phyloP scores from a whole-genome alignment of 805 yeast genomes.

The Candida maltosa region DNA sequence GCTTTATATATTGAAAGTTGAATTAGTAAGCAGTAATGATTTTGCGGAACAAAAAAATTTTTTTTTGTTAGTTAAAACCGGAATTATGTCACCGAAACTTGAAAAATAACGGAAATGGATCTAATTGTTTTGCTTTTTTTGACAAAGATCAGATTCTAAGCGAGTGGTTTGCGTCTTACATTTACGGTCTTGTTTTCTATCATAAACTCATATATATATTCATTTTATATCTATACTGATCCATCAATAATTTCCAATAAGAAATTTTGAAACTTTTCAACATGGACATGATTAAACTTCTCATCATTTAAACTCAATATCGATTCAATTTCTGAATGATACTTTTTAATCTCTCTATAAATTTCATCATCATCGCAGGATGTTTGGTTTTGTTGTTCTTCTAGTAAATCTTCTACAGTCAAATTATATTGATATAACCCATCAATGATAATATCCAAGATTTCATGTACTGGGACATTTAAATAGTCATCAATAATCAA shows the following conservation, averaged over 20 bases:
- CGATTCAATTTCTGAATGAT: conserved; percentile 3
- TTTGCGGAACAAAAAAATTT: too few species aligned
- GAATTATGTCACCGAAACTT: too few species aligned
- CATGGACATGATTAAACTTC: conserved; percentile 4
- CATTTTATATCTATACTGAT: too few species aligned
- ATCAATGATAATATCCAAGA: conserved; percentile 7
- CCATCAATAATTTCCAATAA: too few species aligned
- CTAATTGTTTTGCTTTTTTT: too few species aligned
- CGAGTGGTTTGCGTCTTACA: too few species aligned
- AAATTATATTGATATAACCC: conserved; percentile 9
- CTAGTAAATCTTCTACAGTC: conserved; percentile 4
- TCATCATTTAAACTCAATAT: conserved; percentile 4
- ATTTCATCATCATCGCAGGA: background rate
- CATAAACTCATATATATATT: background rate
- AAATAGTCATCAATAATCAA: conserved; percentile 8
- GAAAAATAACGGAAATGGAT: too few species aligned
- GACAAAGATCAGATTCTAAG: too few species aligned
- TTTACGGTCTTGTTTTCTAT: conserved; percentile 6
- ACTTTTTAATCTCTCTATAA: background rate
- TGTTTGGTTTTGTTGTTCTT: conserved; percentile 1
- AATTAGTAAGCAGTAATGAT: too few species aligned
- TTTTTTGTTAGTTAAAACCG: too few species aligned
- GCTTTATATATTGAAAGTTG: too few species aligned
- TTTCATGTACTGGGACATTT: conserved; percentile 7
- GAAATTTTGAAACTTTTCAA: conserved; percentile 6